These are phyloP conservation scores for Verbascum thapsus DNA, from an alignment of 257 asterid species.

Conservation along the genomic window DNA sequence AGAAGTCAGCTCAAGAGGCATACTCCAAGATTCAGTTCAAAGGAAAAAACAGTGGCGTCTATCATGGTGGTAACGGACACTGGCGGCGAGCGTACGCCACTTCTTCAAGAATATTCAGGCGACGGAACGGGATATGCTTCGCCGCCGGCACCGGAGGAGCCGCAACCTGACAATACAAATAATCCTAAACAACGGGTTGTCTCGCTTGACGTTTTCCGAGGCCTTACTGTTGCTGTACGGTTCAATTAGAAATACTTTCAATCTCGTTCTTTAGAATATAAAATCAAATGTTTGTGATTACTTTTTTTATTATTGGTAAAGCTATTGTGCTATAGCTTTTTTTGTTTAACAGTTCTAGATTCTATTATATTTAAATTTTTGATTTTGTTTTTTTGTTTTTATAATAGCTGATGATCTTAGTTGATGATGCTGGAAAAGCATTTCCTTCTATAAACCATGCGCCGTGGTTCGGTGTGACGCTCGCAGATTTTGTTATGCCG, in stretches of 20 bases:
- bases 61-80: constrained; percentile 47
- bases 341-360: not conserved
- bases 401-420: constrained; percentile 87
- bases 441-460: constrained; percentile 86
- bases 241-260: not conserved
- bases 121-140: constrained; percentile 40
- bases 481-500: constrained; percentile 96
- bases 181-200: constrained; percentile 65
- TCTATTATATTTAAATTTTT: constrained; percentile 7
- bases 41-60: constrained; percentile 46
- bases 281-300: constrained; percentile 14
- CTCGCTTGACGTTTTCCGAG: constrained; percentile 93
- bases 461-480: constrained; percentile 94
- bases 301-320: not conserved
- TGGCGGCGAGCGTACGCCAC: constrained; percentile 60
- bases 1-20: no score
- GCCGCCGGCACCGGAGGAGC: constrained; percentile 32
- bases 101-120: constrained; percentile 43
- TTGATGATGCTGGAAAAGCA: constrained; percentile 92
- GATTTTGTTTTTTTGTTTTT: constrained; percentile 1
- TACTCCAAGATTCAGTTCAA: no score
- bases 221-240: constrained; percentile 83
- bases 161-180: constrained; percentile 36
- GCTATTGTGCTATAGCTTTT: constrained; percentile 1
- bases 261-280: constrained; percentile 13